These are phyloP conservation scores for Aureobasidium zeae DNA, from an alignment of 2,329 filamentous ascomycete species.

Conservation along the genomic window DNA sequence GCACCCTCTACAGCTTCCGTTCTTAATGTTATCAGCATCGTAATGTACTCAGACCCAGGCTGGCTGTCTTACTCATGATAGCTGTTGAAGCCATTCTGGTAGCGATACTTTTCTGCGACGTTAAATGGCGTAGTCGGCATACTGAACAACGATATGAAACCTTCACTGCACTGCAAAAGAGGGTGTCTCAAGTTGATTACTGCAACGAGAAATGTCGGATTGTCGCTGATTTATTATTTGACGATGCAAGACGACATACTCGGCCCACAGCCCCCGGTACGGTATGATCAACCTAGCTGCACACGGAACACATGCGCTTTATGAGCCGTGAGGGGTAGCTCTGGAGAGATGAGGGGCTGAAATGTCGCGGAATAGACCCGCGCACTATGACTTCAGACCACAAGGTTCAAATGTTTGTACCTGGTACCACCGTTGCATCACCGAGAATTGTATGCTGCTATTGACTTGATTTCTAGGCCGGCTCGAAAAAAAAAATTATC, in stretches of 20 bases:
- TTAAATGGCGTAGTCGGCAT: slow-evolving; percentile 59
- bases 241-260: too few relatives aligned
- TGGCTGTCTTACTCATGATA: slow-evolving; percentile 58
- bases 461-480: too few relatives aligned
- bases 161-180: too few relatives aligned
- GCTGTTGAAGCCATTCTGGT: slow-evolving; percentile 68
- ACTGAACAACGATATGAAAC: slow-evolving; percentile 1
- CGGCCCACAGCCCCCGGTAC: too few relatives aligned
- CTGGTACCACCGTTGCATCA: background rate
- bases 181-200: too few relatives aligned
- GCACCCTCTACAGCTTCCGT: slow-evolving; percentile 68
- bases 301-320: slow-evolving; percentile 5
- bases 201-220: too few relatives aligned
- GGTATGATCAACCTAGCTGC: background rate
- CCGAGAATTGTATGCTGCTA: background rate
- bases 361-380: background rate
- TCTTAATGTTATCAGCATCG: slow-evolving; percentile 35
- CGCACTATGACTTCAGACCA: background rate
- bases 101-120: slow-evolving; percentile 60
- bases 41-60: background rate
- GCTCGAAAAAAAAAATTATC: too few relatives aligned
- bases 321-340: slow-evolving; percentile 12
- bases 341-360: background rate
- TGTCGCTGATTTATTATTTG: too few relatives aligned
- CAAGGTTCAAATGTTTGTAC: background rate